Percentiles rank a stretch among this genome's conserved stretches.
Evolutionary conservation across 2,329 filamentous ascomycete species (phyloP).

Genomic region (Verticillium nonalfalfae): DNA sequence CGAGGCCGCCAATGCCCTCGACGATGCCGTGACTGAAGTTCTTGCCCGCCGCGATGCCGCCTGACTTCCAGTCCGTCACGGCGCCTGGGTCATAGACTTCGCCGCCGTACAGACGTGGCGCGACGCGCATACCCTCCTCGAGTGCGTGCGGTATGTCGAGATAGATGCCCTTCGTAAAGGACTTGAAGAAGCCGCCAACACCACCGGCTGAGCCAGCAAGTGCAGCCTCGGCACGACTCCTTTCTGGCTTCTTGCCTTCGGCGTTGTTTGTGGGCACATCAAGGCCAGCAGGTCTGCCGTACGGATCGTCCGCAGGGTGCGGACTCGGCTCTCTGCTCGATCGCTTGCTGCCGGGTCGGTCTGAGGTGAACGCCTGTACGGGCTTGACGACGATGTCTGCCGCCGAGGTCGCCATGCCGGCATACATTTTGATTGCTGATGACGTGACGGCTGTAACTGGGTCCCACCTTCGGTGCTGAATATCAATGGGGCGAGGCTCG

Average conservation of each 20-base stretch:
- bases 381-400: conserved; percentile 13
- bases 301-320: background rate
- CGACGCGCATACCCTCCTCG: conserved; percentile 46
- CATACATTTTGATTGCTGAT: conserved; percentile 5
- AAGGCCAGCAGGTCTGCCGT: background rate
- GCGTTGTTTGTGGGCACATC: background rate
- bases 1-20: conserved; percentile 35
- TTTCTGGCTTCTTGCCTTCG: background rate
- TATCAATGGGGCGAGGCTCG: conserved; percentile 27
- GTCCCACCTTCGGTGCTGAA: conserved; percentile 26
- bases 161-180: conserved; percentile 25
- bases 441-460: conserved; percentile 19
- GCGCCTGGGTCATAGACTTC: conserved; percentile 21
- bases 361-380: conserved; percentile 6
- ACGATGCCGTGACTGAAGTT: conserved; percentile 35
- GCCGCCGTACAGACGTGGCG: conserved; percentile 43
- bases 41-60: conserved; percentile 32
- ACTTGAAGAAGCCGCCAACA: conserved; percentile 29
- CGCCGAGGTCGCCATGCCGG: conserved; percentile 8
- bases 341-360: background rate
- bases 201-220: conserved; percentile 10
- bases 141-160: conserved; percentile 41
- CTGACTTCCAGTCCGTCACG: conserved; percentile 39
- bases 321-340: background rate
- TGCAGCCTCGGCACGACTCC: conserved; percentile 2